Evolutionary conservation across 768 basidiomycete species (phyloP).

Genomic region (Podaxis sp.): DNA sequence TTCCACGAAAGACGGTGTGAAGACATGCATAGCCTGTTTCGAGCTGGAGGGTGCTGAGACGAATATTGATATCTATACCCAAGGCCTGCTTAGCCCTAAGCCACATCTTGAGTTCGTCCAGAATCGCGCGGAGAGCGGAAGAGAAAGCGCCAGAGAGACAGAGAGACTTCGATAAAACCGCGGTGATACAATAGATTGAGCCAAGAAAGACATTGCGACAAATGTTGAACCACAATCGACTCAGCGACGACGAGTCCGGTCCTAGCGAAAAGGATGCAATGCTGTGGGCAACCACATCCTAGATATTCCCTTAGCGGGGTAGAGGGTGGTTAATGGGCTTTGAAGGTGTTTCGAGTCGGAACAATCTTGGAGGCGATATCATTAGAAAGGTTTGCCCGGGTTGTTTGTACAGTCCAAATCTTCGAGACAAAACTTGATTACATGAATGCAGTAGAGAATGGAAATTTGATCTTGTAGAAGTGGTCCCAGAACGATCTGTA

Average conservation of each 20-base stretch:
- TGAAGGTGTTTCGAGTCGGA: background rate
- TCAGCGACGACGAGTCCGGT: background rate
- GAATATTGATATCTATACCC: background rate
- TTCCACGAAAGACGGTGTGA: too few species aligned
- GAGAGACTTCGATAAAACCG: background rate
- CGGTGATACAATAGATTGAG: background rate
- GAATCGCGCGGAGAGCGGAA: background rate
- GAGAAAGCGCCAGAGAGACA: background rate
- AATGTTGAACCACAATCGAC: background rate
- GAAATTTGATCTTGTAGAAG: too few species aligned
- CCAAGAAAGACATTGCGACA: background rate
- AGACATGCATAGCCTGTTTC: background rate
- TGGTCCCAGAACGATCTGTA: too few species aligned
- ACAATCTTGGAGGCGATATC: background rate
- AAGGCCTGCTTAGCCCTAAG: background rate
- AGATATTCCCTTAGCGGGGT: background rate
- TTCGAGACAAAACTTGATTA: too few species aligned
- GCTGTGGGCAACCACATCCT: background rate
- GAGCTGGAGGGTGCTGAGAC: background rate
- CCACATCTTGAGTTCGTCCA: background rate
- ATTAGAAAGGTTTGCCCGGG: too few species aligned
- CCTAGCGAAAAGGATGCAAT: background rate
- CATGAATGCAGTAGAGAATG: too few species aligned
- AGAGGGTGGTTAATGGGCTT: background rate
- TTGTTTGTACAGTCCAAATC: too few species aligned